Percentiles rank a stretch among this genome's conserved stretches.
phyloP scores from a whole-genome alignment of 192 early-diverging fungal species.

The Entomortierella beljakovae region DNA sequence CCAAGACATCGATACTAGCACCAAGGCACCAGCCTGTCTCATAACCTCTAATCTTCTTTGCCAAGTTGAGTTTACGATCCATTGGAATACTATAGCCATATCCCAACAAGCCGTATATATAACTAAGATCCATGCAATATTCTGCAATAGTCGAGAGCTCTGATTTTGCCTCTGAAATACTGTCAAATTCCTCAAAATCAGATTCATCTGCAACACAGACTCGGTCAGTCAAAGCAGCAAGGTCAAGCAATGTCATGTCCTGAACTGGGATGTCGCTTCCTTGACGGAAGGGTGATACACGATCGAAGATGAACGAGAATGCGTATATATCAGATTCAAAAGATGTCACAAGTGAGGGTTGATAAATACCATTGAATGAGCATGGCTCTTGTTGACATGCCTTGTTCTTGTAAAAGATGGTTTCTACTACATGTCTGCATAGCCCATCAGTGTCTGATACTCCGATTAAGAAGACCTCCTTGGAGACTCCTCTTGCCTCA shows the following conservation, averaged over 20 bases:
- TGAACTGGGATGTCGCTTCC: conserved; percentile 63
- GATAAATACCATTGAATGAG: conserved; percentile 93
- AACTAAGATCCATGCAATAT: conserved; percentile 93
- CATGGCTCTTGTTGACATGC: conserved; percentile 74
- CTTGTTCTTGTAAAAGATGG: conserved; percentile 82
- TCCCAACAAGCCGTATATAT: conserved; percentile 85
- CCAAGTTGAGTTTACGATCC: conserved; percentile 76
- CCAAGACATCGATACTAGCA: conserved; percentile 87
- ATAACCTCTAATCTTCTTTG: conserved; percentile 91
- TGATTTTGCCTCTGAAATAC: conserved; percentile 57
- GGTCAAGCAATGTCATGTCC: conserved; percentile 77
- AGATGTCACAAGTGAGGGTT: conserved; percentile 77
- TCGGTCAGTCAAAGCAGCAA: conserved; percentile 73
- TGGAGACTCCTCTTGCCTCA: conserved; percentile 37
- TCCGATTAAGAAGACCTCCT: conserved; percentile 62
- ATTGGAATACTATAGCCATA: conserved; percentile 87
- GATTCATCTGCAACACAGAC: conserved; percentile 72
- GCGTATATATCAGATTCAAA: conserved; percentile 90
- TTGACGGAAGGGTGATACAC: conserved; percentile 71
- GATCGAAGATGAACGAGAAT: conserved; percentile 98
- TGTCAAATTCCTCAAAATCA: conserved; percentile 58
- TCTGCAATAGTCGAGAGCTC: conserved; percentile 67
- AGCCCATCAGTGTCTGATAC: conserved; percentile 65
- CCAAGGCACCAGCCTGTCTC: conserved; percentile 99
- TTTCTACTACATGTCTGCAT: conserved; percentile 65